These are phyloP conservation scores for Penicillium psychrosexuale DNA, from an alignment of 2,329 filamentous ascomycete genomes.

Conservation along the genomic window DNA sequence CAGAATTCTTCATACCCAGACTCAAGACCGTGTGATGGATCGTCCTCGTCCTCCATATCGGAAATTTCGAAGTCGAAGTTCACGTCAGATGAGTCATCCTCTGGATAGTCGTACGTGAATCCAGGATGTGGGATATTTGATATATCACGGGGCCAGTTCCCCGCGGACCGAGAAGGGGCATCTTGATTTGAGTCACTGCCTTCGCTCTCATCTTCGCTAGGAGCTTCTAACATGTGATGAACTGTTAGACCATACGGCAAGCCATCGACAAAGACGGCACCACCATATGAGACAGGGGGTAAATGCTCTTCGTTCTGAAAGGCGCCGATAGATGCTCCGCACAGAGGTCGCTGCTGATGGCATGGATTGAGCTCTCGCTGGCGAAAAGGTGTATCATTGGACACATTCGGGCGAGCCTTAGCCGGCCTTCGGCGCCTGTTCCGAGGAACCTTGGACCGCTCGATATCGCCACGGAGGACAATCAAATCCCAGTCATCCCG, in stretches of 20 bases:
- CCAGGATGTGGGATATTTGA: constrained; percentile 26
- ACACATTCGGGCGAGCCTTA: constrained; percentile 27
- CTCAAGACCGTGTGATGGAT: constrained; percentile 37
- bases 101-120: constrained; percentile 38
- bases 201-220: constrained; percentile 54
- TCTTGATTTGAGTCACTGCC: constrained; percentile 46
- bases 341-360: constrained; percentile 74
- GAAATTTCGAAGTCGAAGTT: constrained; percentile 51
- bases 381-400: constrained; percentile 27
- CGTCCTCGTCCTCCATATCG: constrained; percentile 52
- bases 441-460: constrained; percentile 52
- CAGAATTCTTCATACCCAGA: constrained; percentile 43
- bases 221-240: constrained; percentile 84
- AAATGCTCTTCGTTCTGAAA: constrained; percentile 82
- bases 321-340: constrained; percentile 89
- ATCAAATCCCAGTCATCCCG: constrained; percentile 57
- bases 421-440: constrained; percentile 41
- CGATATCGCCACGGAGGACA: constrained; percentile 58
- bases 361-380: constrained; percentile 59
- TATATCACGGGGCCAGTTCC: constrained; percentile 33
- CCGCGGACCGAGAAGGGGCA: constrained; percentile 46
- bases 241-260: constrained; percentile 92
- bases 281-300: constrained; percentile 86
- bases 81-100: constrained; percentile 39
- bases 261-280: constrained; percentile 78